Base-by-base conservation (phyloP, 2,329 filamentous ascomycete species). In the Reticulascus tulasneorum region DNA sequence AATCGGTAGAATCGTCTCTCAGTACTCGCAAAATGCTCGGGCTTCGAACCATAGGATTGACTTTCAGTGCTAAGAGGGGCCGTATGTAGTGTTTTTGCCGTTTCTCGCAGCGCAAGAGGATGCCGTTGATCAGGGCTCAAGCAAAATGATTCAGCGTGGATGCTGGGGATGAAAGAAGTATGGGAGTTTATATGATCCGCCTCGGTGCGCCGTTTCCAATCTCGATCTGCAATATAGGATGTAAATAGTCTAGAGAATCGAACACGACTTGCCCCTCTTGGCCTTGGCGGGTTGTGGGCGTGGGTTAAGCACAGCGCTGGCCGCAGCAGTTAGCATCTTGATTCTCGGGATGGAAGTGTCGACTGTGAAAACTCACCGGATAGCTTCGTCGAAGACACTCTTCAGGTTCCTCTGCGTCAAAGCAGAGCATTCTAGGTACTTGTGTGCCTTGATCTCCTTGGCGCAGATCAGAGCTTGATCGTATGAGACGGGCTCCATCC, bases 371-470 rank as follows among this genome's bases (percentile, higher is more conserved):
- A 67, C 83, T 52, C 69, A 97, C 93, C 93, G 84, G 59, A 98
- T 98, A 22, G 93, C 93, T 67, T 96, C 91, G 58, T 98, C 93
- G 59, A 98, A 98, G 31, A 98, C 93, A 55, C 88, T 94, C 82
- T 98, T 98, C 52, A 98, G 67, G 64, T 96, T 96, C 56, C 91
- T 77, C 72, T 97, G 93, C 23, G 93, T 98, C 50, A 98, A 72
- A 30, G 93, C 93, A 34, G 93, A 97, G 69, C 93, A 98, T 68
- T 98, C 93, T 26, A 97, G 77, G 67, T 98, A 98, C 69, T 96
- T 97, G 68, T 93, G 86, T 29, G 93, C 91, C 59, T 81, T 84
- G 66, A 98, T 96, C 55, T 96, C 90, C 70, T 94, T 94, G 45
- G 89, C 88, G 47, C 91, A 86, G 47, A 82, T 70, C 46, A 95